Evolutionary conservation across 2,329 filamentous ascomycete genomes (phyloP), one percentile per base, ranked within the genome.

Genomic region (Elsinoe necatrix): DNA sequence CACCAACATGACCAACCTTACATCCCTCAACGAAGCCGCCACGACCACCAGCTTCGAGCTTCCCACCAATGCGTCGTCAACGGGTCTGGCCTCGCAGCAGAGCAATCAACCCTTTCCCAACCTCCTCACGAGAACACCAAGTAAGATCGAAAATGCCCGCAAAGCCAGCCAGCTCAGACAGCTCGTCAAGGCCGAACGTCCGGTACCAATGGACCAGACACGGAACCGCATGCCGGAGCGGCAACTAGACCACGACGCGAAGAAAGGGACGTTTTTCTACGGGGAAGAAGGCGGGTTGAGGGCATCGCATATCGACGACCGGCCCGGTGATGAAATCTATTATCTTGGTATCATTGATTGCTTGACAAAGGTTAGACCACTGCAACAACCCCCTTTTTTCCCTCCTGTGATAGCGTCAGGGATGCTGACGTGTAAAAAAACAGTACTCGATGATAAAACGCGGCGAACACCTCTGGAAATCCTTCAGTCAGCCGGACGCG

Each of bases 291-390:
- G 93, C 50, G 93, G 93, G 2, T 90, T 96, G 72, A 80, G 85
- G 63, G 92, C 93, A 11, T 97, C 93, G 0, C 90, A 96, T 67
- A 90, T 96, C 70, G 84, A 95, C 71, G 86, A 95, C 61, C 75
- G 77, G 14, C 83, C 87, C 1, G 91, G 86, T 1, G 89, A 96
- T 56, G 89, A 95, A 72, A 90, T 98, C 41, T 98, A 98, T 72
- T 98, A 98, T 69, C 82, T 98, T 6, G 95, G 93, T 34, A 95
- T 98, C 65, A 98, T 98, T 70, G 93, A 98, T 72, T 98, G 93
- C 71, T 77, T 98, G 65, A 98, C 93, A 65, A 89, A 96, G 70
- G 90, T 95, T 80, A 82, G 88, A 81, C 55, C 16, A 4, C 47
- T n/a, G 9, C 6, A 7, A 18, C n/a, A n/a, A n/a, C n/a, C n/a